Percentiles rank a stretch among this genome's conserved stretches.
phyloP scores from a whole-genome alignment of 495 filamentous ascomycete genomes.

The Penicillium bialowiezense region DNA sequence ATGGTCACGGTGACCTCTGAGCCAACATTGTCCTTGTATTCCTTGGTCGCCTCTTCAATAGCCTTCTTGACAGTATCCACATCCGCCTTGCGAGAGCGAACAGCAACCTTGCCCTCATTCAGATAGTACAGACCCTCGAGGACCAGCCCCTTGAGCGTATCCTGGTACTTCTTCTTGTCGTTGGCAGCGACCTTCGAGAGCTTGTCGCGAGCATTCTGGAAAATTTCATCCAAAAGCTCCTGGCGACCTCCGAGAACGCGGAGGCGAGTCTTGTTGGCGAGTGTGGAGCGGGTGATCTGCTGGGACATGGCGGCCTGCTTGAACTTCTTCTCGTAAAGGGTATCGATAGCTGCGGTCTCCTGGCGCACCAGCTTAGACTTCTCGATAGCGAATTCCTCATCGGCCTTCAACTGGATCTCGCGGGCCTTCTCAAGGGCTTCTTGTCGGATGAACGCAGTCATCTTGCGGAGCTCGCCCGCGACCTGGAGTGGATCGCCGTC shows the following conservation, averaged over 20 bases:
- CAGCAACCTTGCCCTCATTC: slow-evolving; percentile 68
- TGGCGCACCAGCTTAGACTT: slow-evolving; percentile 96
- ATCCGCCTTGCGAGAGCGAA: slow-evolving; percentile 79
- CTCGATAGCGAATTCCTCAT: slow-evolving; percentile 97
- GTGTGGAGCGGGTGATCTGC: slow-evolving; percentile 91
- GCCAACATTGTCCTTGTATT: slow-evolving; percentile 74
- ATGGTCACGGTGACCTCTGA: slow-evolving; percentile 63
- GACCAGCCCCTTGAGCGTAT: slow-evolving; percentile 70
- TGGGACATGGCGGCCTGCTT: slow-evolving; percentile 95
- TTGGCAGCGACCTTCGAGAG: slow-evolving; percentile 58
- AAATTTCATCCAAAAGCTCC: slow-evolving; percentile 88
- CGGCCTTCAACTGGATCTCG: slow-evolving; percentile 95
- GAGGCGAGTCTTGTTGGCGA: slow-evolving; percentile 91
- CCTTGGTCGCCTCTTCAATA: slow-evolving; percentile 66
- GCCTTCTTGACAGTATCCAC: slow-evolving; percentile 69
- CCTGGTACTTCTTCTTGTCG: slow-evolving; percentile 72
- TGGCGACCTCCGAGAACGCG: slow-evolving; percentile 82
- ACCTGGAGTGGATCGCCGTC: slow-evolving; percentile 55
- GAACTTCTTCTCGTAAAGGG: slow-evolving; percentile 92
- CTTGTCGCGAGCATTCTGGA: slow-evolving; percentile 69
- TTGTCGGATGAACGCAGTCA: slow-evolving; percentile 99
- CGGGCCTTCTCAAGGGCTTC: slow-evolving; percentile 95
- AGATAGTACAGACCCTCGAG: slow-evolving; percentile 89
- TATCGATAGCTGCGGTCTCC: slow-evolving; percentile 90
- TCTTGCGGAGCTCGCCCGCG: slow-evolving; percentile 93